These are phyloP conservation scores for Mycena galopus DNA, from an alignment of 768 basidiomycete species.

Conservation along the genomic window DNA sequence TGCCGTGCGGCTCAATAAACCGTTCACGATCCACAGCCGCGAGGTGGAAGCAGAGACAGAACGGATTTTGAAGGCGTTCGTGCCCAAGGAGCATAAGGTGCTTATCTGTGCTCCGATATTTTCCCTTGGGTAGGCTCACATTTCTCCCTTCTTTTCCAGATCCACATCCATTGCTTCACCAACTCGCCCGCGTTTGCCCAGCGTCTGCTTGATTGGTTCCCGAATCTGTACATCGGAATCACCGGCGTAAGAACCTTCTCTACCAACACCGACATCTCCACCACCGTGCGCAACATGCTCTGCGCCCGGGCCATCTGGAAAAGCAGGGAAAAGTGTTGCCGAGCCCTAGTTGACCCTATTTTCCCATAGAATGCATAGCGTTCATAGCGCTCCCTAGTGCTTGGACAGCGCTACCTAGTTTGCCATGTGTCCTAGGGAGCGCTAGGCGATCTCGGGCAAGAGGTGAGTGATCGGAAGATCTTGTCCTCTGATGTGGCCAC, in stretches of 20 bases:
- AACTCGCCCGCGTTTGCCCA: constrained; percentile 82
- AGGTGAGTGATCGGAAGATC: too few relatives aligned
- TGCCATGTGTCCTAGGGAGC: too few relatives aligned
- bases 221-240: constrained; percentile 87
- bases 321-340: too few relatives aligned
- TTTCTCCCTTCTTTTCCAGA: constrained; percentile 53
- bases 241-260: constrained; percentile 55
- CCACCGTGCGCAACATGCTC: constrained; percentile 71
- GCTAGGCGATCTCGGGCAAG: too few relatives aligned
- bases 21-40: constrained; percentile 88
- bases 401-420: too few relatives aligned
- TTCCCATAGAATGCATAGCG: too few relatives aligned
- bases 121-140: neutral
- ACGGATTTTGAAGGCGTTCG: constrained; percentile 79
- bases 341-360: too few relatives aligned
- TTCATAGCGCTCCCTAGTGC: too few relatives aligned
- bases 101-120: neutral
- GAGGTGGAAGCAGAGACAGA: constrained; percentile 90
- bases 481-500: too few relatives aligned
- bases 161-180: constrained; percentile 92
- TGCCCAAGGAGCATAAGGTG: constrained; percentile 79
- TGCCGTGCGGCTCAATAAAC: constrained; percentile 78
- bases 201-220: constrained; percentile 80
- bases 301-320: too few relatives aligned
- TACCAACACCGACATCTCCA: constrained; percentile 65